Evolutionary conservation across 192 early-diverging fungal genomes (phyloP), one percentile per base, ranked within the genome.

Genomic region (Helicostylum pulchrum): DNA sequence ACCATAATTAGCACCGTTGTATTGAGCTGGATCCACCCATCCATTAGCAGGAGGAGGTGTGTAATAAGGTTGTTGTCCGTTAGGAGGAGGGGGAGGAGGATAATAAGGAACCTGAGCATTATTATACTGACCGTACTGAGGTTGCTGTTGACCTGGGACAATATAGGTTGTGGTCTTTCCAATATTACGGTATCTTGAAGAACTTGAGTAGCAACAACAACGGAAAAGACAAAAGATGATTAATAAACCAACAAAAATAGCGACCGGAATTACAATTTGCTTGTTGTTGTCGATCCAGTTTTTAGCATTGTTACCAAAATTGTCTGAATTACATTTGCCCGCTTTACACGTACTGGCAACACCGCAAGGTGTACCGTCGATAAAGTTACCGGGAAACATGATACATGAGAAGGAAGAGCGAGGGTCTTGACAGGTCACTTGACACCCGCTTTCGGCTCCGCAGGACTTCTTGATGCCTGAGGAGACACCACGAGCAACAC

Each of bases 291-390:
- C 75, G 26, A 72, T 47, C 83, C 83, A 85, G 31, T 53, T 58
- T 30, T 63, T 15, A 11, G 74, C 62, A 7, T 73, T 75, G 46
- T 68, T 47, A 72, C 77, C 47, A 36, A 75, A 49, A 34, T 71
- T 72, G 23, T 66, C 64, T 3, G 43, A 59, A 23, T 51, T 39
- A 59, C 83, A 85, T 11, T 67, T 78, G 0, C 89, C 90, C 7
- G 74, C 72, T 47, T 78, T 77, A 70, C 90, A 92, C 14, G 53
- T 71, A 42, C 90, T 88, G 47, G 78, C 80, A 63, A 84, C 78
- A 26, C 88, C 90, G 66, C 90, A 92, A n/a, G 82, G 68, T 1
- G 87, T 85, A 43, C 90, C 90, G 49, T 92, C 88, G 5, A 87
- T 61, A 66, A 90, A 92, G 62, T 68, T 80, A 15, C 85, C 84